These are phyloP conservation scores for Scedosporium dehoogii DNA, from an alignment of 2,329 filamentous ascomycete species.

Conservation along the genomic window DNA sequence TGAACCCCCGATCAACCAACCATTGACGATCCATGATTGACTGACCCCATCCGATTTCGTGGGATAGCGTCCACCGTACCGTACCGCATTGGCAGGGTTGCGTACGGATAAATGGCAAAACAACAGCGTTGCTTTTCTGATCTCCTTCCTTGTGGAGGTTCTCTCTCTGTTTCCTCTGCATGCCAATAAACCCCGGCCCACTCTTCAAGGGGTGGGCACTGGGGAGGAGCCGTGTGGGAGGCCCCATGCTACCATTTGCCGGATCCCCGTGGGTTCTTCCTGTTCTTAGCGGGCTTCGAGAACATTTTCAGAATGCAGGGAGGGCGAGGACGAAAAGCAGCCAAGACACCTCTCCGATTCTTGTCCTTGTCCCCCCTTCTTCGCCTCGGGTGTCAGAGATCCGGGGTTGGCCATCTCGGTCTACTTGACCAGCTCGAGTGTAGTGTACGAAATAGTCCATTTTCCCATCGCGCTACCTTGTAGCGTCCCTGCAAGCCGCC, in stretches of 20 bases:
- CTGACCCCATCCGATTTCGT: not conserved
- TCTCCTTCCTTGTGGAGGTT: not conserved
- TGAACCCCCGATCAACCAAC: not conserved
- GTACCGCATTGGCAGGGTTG: not conserved
- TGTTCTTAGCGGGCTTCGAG: not conserved
- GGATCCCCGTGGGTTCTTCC: not conserved
- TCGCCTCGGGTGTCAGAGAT: not conserved
- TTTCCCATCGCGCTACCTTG: not conserved
- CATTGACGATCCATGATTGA: not conserved
- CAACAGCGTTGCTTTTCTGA: not conserved
- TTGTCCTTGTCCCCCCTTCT: not conserved
- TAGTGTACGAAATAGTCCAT: not conserved
- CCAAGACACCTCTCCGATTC: not conserved
- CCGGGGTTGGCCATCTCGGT: too few relatives aligned
- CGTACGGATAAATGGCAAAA: not conserved
- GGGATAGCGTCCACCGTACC: not conserved
- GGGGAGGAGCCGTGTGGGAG: not conserved
- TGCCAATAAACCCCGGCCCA: not conserved
- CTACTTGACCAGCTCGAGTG: too few relatives aligned
- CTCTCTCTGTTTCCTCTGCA: not conserved
- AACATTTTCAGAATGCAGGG: not conserved
- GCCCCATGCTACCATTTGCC: conserved; percentile 1
- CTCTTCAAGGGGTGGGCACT: not conserved
- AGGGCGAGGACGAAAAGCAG: too few relatives aligned
- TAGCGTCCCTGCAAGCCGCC: not conserved